phyloP scores from a whole-genome alignment of 306 rosid species.

The Amphicarpaea edgeworthii region DNA sequence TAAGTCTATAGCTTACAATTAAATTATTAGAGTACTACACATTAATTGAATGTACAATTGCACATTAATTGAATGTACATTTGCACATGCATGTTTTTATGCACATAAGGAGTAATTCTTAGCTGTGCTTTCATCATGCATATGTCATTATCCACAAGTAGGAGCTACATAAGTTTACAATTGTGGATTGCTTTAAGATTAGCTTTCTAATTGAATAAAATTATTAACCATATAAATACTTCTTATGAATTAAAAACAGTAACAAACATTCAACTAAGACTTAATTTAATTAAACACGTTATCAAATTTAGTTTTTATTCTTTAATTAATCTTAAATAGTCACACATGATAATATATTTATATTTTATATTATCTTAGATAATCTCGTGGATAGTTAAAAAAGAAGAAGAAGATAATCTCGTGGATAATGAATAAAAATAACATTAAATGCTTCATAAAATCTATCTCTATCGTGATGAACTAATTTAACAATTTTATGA shows the following conservation, averaged over 20 bases:
- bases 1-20: not conserved
- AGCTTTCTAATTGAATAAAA: not conserved
- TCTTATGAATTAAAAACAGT: not conserved
- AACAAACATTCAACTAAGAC: not conserved
- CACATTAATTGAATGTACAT: not conserved
- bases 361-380: no score
- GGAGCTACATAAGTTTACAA: not conserved
- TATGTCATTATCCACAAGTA: not conserved
- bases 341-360: not conserved
- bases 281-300: not conserved
- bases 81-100: slow-evolving; percentile 1
- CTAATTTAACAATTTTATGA: not conserved
- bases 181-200: not conserved
- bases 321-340: no score
- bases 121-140: slow-evolving; percentile 1
- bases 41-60: not conserved
- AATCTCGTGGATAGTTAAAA: not conserved
- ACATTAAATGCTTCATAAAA: not conserved
- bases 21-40: not conserved
- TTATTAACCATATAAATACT: not conserved
- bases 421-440: no score
- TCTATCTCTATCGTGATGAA: not conserved
- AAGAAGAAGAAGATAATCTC: no score
- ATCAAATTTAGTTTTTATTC: not conserved
- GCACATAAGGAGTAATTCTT: not conserved